Base-by-base conservation (phyloP, 306 rosid species). In the Nissolia schottii region DNA sequence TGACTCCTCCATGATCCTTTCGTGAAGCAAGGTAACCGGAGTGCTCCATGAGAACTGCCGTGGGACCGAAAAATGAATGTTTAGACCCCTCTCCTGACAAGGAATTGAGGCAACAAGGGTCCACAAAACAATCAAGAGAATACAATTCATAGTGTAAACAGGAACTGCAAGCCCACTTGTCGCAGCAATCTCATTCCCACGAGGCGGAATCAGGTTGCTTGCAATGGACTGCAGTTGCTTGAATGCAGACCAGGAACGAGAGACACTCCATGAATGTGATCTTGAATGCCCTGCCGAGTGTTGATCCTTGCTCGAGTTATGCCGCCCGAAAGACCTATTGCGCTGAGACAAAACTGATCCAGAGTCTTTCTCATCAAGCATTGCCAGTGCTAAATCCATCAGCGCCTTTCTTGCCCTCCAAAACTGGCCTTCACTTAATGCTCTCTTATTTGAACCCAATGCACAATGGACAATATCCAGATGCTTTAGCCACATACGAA, bases 191-290 rank as follows among this genome's bases (percentile, higher is more conserved):
- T 93, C 98, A 40, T 80, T 84, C 2, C 85, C 91, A 49, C 95
- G 90, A 14, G 98, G 98, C 1, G 91, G 80, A 67, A 65, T 78
- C 77, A 94, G 78, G 87, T 86, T 89, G 77, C 15, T 84, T 25
- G 93, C 92, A 62, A 94, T 91, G 40, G 90, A 90, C 60, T 91
- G 96, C 43, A 91, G 87, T 81, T 91, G 97, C 86, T 88, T 89
- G 41, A 93, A 82, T 49, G 98, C 98, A 6, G 98, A 94, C 98
- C 97, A 94, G 37, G 97, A 74, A 0, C 88, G 82, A 1, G 98
- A 94, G 16, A 88, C 88, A n/a, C 95, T 91, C 97, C 98, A 94
- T 0, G 98, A 94, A 66, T 79, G 96, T 15, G 98, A 94, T n/a
- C 98, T 90, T 50, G 92, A 86, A 86, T 94, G 98, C 55, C 88